Base-by-base conservation (phyloP, 768 basidiomycete genomes). In the Candolleomyces aberdarensis region DNA sequence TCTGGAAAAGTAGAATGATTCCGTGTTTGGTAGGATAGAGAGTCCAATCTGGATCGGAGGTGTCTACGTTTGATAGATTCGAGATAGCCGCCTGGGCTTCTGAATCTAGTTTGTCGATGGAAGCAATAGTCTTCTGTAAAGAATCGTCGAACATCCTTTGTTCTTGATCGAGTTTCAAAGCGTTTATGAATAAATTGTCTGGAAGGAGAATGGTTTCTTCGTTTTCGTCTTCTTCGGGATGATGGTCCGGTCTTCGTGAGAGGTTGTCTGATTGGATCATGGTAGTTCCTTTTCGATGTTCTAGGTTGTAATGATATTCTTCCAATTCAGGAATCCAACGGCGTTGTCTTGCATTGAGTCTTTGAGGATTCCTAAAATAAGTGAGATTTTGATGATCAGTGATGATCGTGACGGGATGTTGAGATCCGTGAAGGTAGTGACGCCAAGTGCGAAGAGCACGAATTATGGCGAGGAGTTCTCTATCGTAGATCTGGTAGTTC, bases 291-390 rank as follows among this genome's bases (percentile, higher is more conserved):
- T 64, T 59, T 62, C n/a, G 59, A 65, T 59, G 50, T 73, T 76
- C 75, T 70, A 79, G 4, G 70, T 63, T 0, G 17, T 8, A 6
- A 77, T 64, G 0, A 66, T 60, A 22, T 62, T 8, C 69, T 62
- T 6, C 77, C 72, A 0, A 79, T 66, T 55, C 71, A 76, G 26
- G 72, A 67, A 1, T 74, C 65, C 50, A 69, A 22, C 7, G 49
- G 7, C 50, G 20, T 56, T 17, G 7, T 70, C 56, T 48, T 75
- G 77, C 7, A 41, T 29, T 61, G 0, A 81, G 63, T 1, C 47
- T 29, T 20, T 71, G 22, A 0, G 78, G 67, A 0, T 78, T 72
- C 46, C 32, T 7, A 43, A 31, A 62, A 22, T 47, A 62, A 1
- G 41, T 54, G 0, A 62, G 43, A 26, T 62, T n/a, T n/a, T n/a